Conservation (phyloP, 768 basidiomycete genomes). For the Tricholoma furcatifolium region DNA sequence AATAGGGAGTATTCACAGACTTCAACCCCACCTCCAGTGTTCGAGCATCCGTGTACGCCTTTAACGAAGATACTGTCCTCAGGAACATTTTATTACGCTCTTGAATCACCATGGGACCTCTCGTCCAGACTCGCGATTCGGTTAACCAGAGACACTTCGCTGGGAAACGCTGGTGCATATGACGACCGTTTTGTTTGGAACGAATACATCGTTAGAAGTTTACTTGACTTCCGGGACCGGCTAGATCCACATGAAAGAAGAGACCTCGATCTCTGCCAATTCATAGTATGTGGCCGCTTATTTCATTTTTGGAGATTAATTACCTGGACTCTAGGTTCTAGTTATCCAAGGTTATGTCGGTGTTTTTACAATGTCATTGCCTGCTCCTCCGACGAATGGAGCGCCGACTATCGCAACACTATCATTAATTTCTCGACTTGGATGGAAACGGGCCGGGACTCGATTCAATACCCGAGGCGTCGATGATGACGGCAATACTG, state of each 20-base stretch:
- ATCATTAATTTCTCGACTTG: constrained; percentile 81
- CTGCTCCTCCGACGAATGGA: constrained; percentile 74
- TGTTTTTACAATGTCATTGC: constrained; percentile 73
- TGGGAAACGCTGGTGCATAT: constrained; percentile 56
- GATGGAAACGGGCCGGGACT: constrained; percentile 95
- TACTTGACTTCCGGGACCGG: constrained; percentile 85
- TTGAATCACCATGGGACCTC: constrained; percentile 84
- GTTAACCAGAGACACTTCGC: constrained; percentile 47
- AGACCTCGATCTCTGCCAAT: constrained; percentile 81
- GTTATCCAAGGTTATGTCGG: constrained; percentile 95
- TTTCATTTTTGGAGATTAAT: constrained; percentile 8
- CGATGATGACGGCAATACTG: constrained; percentile 92
- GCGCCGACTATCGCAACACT: constrained; percentile 71
- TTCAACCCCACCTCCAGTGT: constrained; percentile 46
- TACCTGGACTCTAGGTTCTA: constrained; percentile 53
- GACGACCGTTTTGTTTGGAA: constrained; percentile 96
- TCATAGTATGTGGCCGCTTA: constrained; percentile 57
- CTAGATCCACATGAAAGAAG: constrained; percentile 66
- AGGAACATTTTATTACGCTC: constrained; percentile 91
- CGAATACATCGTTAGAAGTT: constrained; percentile 80
- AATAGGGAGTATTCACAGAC: constrained; percentile 49
- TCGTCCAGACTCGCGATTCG: constrained; percentile 79
- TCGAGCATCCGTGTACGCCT: constrained; percentile 89
- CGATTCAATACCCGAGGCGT: constrained; percentile 97
- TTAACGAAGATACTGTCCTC: constrained; percentile 89